Conservation (phyloP, 2,329 filamentous ascomycete species). For the Trichoderma aggressivum region DNA sequence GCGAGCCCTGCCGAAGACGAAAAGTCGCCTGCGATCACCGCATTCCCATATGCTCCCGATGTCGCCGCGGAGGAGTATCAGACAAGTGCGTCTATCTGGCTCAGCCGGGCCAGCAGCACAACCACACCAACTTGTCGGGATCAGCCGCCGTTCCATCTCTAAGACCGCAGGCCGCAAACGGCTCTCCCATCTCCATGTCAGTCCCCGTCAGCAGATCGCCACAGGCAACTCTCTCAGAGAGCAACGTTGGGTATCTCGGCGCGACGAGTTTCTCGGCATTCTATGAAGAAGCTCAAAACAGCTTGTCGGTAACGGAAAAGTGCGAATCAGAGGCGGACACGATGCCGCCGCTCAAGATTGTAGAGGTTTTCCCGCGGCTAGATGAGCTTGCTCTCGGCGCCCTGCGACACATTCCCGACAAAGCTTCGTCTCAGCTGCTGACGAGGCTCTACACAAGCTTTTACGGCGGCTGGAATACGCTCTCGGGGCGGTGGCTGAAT, state of each 20-base stretch:
- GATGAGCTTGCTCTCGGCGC: not conserved
- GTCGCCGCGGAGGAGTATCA: constrained; percentile 8
- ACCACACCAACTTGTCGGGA: not conserved
- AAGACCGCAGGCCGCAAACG: not conserved
- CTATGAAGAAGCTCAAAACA: constrained; percentile 13
- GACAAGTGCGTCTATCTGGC: constrained; percentile 13
- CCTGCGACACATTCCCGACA: constrained; percentile 4
- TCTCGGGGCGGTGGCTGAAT: not conserved
- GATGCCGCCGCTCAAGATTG: not conserved
- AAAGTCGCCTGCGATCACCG: constrained; percentile 18
- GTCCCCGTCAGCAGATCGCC: not conserved
- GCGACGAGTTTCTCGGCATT: constrained; percentile 15
- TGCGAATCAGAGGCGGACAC: not conserved
- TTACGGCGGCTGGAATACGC: not conserved
- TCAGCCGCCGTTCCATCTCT: not conserved
- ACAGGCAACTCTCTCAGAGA: not conserved
- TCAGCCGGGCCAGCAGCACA: not conserved
- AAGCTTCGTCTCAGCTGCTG: not conserved
- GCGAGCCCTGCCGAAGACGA: constrained; percentile 14
- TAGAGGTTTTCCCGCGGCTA: not conserved
- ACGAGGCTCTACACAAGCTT: not conserved
- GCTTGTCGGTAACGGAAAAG: not conserved
- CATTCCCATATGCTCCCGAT: constrained; percentile 15
- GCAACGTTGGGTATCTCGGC: constrained; percentile 15
- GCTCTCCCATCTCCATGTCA: not conserved